phyloP scores from a whole-genome alignment of 2,329 filamentous ascomycete genomes.

The Colletotrichum tropicicola region DNA sequence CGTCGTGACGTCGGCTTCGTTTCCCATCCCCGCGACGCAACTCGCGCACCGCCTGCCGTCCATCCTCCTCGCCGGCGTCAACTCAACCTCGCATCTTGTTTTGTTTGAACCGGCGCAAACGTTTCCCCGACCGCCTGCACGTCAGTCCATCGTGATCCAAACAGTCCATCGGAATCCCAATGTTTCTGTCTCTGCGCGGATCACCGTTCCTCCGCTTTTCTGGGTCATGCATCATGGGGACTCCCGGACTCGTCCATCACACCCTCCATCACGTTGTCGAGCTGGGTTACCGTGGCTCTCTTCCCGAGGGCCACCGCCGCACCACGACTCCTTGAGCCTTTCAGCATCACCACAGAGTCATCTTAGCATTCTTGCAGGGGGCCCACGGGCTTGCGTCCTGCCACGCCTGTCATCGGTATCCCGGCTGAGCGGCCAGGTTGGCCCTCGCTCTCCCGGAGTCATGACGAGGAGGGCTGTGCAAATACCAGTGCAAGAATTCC shows the following conservation, averaged over 20 bases:
- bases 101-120: not conserved
- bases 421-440: not conserved
- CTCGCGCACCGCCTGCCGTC: not conserved
- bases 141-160: not conserved
- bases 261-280: not conserved
- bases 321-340: not conserved
- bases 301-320: not conserved
- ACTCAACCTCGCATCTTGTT: not conserved
- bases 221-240: not conserved
- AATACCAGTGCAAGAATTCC: constrained; percentile 5
- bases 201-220: not conserved
- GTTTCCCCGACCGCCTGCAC: not conserved
- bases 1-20: not conserved
- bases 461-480: not conserved
- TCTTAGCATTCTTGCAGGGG: not conserved
- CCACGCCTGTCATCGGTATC: not conserved
- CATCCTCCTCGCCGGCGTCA: not conserved
- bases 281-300: not conserved
- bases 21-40: not conserved
- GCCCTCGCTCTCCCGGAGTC: not conserved
- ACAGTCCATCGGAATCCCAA: not conserved
- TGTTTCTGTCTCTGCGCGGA: not conserved
- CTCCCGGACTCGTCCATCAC: not conserved
- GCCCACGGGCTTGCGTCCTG: not conserved
- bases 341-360: not conserved